Evolutionary conservation across 1,139 yeast genomes (phyloP).

Genomic region (Diutina pseudorugosa): DNA sequence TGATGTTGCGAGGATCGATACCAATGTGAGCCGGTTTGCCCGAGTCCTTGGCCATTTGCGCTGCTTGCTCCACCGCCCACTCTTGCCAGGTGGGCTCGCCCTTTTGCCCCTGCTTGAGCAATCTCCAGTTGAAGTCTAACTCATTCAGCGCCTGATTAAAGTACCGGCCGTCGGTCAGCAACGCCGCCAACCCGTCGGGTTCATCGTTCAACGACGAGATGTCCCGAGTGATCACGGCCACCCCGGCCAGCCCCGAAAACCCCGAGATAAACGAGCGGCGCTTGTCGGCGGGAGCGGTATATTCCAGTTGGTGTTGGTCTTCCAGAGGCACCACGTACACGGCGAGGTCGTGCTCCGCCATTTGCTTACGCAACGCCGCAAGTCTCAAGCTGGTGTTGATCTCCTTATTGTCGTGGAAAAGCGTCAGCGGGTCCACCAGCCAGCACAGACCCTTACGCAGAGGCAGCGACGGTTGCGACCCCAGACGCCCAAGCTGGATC

Average conservation of each 20-base stretch:
- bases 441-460: conserved; percentile 37
- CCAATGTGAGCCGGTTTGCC: conserved; percentile 32
- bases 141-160: conserved; percentile 84
- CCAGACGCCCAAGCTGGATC: conserved; percentile 26
- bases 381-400: conserved; percentile 51
- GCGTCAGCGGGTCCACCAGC: conserved; percentile 32
- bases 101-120: conserved; percentile 68
- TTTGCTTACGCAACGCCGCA: conserved; percentile 47
- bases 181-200: conserved; percentile 62
- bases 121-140: conserved; percentile 77
- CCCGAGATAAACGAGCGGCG: conserved; percentile 80
- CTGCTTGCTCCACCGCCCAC: conserved; percentile 62
- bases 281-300: conserved; percentile 70
- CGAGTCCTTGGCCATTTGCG: conserved; percentile 33
- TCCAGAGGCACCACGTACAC: conserved; percentile 82
- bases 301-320: conserved; percentile 91
- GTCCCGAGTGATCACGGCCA: conserved; percentile 76
- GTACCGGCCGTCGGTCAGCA: conserved; percentile 92
- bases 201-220: conserved; percentile 40
- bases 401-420: conserved; percentile 32
- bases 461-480: conserved; percentile 13
- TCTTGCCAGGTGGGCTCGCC: conserved; percentile 80
- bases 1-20: conserved; percentile 38
- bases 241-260: conserved; percentile 91
- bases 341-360: conserved; percentile 56